Percentiles rank a stretch among this genome's conserved stretches.
Conservation (phyloP, 768 basidiomycete genomes). For the Lyophyllum semitale region DNA sequence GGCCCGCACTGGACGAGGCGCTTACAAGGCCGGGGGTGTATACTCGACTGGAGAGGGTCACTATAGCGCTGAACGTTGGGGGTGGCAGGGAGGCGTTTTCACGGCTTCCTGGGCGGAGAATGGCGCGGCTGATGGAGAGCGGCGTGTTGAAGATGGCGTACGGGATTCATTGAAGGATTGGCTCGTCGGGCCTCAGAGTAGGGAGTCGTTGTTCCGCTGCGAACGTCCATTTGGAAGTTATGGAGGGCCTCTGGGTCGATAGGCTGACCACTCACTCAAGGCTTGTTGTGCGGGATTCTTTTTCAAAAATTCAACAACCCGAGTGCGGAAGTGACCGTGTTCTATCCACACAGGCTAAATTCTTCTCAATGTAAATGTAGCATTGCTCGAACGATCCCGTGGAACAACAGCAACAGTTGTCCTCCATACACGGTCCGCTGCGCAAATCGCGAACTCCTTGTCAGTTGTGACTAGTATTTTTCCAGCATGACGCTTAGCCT, state of each 20-base stretch:
- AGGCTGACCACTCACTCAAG: slow-evolving; percentile 33
- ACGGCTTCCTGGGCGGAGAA: background rate
- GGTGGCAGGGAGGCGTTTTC: background rate
- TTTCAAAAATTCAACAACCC: slow-evolving; percentile 26
- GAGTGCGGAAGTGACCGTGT: background rate
- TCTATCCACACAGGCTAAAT: slow-evolving; percentile 44
- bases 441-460: slow-evolving; percentile 43
- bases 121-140: background rate
- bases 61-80: background rate
- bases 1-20: slow-evolving; percentile 8
- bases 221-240: slow-evolving; percentile 36
- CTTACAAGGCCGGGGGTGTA: slow-evolving; percentile 5
- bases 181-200: too few species aligned
- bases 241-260: slow-evolving; percentile 53
- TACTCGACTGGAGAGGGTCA: background rate
- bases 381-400: slow-evolving; percentile 42
- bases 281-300: slow-evolving; percentile 43
- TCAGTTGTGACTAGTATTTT: slow-evolving; percentile 43
- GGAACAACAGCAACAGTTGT: slow-evolving; percentile 28
- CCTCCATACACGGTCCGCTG: slow-evolving; percentile 18
- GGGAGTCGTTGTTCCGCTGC: slow-evolving; percentile 50
- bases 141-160: slow-evolving; percentile 3
- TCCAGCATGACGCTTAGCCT: slow-evolving; percentile 44
- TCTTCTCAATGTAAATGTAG: slow-evolving; percentile 49
- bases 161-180: background rate